Conservation (phyloP, 768 basidiomycete species). For the Rhizopogon vinicolor region DNA sequence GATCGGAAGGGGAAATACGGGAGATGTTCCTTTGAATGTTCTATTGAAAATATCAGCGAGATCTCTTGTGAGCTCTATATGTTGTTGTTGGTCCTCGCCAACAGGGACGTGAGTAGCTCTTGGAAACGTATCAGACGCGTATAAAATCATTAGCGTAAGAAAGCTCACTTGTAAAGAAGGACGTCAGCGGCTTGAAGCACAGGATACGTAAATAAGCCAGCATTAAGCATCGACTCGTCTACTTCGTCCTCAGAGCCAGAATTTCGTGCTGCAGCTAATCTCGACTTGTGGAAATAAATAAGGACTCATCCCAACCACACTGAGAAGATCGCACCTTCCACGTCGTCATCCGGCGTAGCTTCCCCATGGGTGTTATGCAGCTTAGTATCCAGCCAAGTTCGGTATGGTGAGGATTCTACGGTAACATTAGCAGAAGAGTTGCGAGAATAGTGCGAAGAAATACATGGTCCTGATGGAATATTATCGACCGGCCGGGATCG, state of each 20-base stretch:
- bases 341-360: conserved; percentile 87
- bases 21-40: conserved; percentile 41
- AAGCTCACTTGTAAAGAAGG: conserved; percentile 68
- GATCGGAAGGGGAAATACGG: conserved; percentile 69
- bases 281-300: conserved; percentile 43
- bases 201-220: conserved; percentile 89
- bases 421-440: conserved; percentile 30
- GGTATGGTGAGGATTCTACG: conserved; percentile 75
- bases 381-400: conserved; percentile 90
- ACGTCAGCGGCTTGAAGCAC: conserved; percentile 94
- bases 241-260: conserved; percentile 71
- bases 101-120: conserved; percentile 94
- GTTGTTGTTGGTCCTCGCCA: conserved; percentile 94
- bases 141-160: neutral
- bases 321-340: conserved; percentile 69
- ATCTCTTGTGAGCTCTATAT: conserved; percentile 84
- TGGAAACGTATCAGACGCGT: neutral
- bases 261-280: conserved; percentile 70
- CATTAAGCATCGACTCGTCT: conserved; percentile 76
- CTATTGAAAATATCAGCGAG: conserved; percentile 82
- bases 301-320: neutral
- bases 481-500: conserved; percentile 63
- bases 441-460: conserved; percentile 37
- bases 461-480: conserved; percentile 92
- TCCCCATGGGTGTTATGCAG: conserved; percentile 80